phyloP scores from a whole-genome alignment of 148 eudicot species.

The Spergularia bocconei region DNA sequence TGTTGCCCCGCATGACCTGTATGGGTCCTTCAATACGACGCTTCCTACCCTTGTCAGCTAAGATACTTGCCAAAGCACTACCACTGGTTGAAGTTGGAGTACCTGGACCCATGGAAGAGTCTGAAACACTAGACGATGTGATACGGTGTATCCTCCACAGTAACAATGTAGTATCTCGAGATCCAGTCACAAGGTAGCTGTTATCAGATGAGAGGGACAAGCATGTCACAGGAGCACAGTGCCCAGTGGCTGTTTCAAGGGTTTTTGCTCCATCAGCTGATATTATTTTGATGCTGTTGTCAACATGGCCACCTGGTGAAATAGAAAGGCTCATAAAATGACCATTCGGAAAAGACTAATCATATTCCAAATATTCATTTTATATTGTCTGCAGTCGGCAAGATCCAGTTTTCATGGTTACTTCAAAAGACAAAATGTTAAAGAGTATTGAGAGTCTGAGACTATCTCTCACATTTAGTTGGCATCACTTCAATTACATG shows the following conservation, averaged over 20 bases:
- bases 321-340: neutral
- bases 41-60: constrained; percentile 55
- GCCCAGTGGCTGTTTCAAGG: constrained; percentile 84
- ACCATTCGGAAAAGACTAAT: neutral
- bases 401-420: neutral
- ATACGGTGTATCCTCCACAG: constrained; percentile 78
- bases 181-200: constrained; percentile 89
- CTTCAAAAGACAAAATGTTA: neutral
- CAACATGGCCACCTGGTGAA: constrained; percentile 87
- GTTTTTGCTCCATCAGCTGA: constrained; percentile 89
- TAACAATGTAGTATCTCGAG: constrained; percentile 73
- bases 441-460: neutral
- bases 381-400: neutral
- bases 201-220: constrained; percentile 74
- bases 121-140: constrained; percentile 43
- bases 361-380: constrained; percentile 1
- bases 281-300: constrained; percentile 76
- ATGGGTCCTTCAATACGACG: constrained; percentile 87
- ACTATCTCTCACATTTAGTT: neutral
- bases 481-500: neutral
- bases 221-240: constrained; percentile 97
- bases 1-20: constrained; percentile 88
- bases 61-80: constrained; percentile 39
- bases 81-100: constrained; percentile 52
- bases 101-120: constrained; percentile 47